Base-by-base conservation (phyloP, 371 early-diverging fungal genomes). In the Globomyces sp. region DNA sequence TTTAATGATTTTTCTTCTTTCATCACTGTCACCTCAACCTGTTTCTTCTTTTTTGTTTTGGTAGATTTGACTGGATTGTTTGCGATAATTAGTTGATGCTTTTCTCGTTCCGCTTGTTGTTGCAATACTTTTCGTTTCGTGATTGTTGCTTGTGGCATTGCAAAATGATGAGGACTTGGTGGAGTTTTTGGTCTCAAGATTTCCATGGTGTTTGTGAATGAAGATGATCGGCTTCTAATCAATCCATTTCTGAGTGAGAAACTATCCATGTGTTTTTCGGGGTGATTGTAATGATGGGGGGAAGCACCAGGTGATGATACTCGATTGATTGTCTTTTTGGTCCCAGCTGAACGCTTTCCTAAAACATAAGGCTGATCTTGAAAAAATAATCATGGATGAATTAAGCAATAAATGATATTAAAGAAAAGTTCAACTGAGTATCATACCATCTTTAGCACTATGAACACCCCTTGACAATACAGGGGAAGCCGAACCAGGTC, bases 261-360 rank as follows among this genome's bases (percentile, higher is more conserved):
- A 6, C 40, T 34, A 8, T 60, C 61, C 39, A 60, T 11, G 45
- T 60, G 61, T 24, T 60, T 60, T 60, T 60, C 61, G 5, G 61
- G 61, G 44, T 60, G 61, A 37, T 60, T 50, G 34, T 60, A 60
- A 24, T 60, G 61, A 49, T 60, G 61, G 8, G 61, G 61, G 13
- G 24, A 24, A 24, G 24, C 24, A 24, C 24, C 24, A 24, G 39
- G 61, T 4, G 61, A 44, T 9, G 61, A 60, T 37, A 48, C 44
- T 46, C 61, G 4, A 49, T 49, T 11, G 24, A 24, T 24, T 24
- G 24, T 24, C 24, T 24, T 24, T 24, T 24, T 24, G 24, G 24
- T 24, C 24, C 24, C 24, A 24, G 24, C 24, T 24, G 24, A 24
- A 24, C 24, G 24, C 24, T 24, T 24, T 24, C 24, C 24, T 24